phyloP scores from a whole-genome alignment of 129 eudicot genomes.

The Tanacetum coccineum region DNA sequence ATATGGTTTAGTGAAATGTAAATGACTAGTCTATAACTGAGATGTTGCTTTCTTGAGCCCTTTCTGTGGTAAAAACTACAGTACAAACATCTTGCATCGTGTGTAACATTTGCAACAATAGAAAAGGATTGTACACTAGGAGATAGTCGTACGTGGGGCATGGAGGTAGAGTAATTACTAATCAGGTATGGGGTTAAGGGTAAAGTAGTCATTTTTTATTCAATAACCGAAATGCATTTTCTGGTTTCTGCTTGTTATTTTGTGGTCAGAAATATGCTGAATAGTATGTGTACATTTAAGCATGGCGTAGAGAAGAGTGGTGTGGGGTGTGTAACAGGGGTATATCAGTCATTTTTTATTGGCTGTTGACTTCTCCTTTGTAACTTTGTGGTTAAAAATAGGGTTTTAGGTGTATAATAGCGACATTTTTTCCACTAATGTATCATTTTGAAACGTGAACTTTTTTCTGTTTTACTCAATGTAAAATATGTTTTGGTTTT shows the following conservation, averaged over 20 bases:
- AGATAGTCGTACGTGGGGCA: neutral
- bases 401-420: no score
- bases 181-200: slow-evolving; percentile 6
- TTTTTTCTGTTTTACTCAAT: no score
- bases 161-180: neutral
- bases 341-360: slow-evolving; percentile 20
- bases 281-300: slow-evolving; percentile 28
- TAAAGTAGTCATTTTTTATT: slow-evolving; percentile 17
- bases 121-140: slow-evolving; percentile 10
- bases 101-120: slow-evolving; percentile 18
- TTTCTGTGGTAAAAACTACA: neutral
- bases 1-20: neutral
- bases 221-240: neutral
- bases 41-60: neutral
- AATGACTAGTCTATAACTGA: slow-evolving; percentile 6
- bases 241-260: neutral
- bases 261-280: slow-evolving; percentile 19
- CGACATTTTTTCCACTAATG: no score
- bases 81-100: neutral
- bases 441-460: no score
- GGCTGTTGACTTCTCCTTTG: slow-evolving; percentile 7
- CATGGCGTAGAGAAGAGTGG: neutral
- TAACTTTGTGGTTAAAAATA: slow-evolving; percentile 5
- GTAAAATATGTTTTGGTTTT: no score
- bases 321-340: slow-evolving; percentile 5